These are phyloP conservation scores for Dioscorea alata DNA, from an alignment of 106 monocot species.

Conservation along the genomic window DNA sequence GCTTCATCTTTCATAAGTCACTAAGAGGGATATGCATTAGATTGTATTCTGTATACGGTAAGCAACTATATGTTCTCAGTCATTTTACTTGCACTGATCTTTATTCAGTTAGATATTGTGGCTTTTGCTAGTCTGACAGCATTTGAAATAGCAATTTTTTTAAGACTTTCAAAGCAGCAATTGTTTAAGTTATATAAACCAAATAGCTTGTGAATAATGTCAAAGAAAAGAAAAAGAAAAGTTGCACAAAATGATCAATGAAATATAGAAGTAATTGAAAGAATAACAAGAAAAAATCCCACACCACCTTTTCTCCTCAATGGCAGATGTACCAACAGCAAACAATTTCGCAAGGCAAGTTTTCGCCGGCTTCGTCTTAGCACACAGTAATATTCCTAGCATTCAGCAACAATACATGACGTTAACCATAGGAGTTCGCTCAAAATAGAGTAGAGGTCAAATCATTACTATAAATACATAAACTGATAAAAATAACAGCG, in stretches of 20 bases:
- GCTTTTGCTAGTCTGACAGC: too few species aligned
- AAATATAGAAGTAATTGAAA: too few species aligned
- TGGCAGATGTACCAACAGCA: slow-evolving; percentile 48
- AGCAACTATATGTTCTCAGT: too few species aligned
- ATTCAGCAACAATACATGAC: slow-evolving; percentile 5
- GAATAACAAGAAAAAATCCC: not conserved
- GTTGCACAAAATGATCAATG: not conserved
- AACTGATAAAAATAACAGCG: not conserved
- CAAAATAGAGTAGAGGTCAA: not conserved
- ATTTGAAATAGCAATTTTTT: too few species aligned
- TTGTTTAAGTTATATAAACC: too few species aligned
- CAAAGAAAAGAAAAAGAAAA: not conserved
- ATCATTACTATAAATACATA: not conserved
- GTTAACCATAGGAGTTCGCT: not conserved
- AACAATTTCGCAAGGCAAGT: slow-evolving; percentile 67
- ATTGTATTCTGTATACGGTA: too few species aligned
- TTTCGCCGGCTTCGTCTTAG: slow-evolving; percentile 85
- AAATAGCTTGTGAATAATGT: not conserved
- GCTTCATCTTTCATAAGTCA: too few species aligned
- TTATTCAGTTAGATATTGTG: too few species aligned
- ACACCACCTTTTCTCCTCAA: slow-evolving; percentile 33
- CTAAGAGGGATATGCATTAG: too few species aligned
- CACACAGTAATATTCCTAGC: slow-evolving; percentile 84
- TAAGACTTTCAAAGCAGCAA: too few species aligned
- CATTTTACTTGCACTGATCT: too few species aligned